A percentile compares a stretch with the other conserved stretches of the same genome.
These are phyloP conservation scores for Iberis amara DNA, from an alignment of 441 rosid genomes.

Conservation along the genomic window DNA sequence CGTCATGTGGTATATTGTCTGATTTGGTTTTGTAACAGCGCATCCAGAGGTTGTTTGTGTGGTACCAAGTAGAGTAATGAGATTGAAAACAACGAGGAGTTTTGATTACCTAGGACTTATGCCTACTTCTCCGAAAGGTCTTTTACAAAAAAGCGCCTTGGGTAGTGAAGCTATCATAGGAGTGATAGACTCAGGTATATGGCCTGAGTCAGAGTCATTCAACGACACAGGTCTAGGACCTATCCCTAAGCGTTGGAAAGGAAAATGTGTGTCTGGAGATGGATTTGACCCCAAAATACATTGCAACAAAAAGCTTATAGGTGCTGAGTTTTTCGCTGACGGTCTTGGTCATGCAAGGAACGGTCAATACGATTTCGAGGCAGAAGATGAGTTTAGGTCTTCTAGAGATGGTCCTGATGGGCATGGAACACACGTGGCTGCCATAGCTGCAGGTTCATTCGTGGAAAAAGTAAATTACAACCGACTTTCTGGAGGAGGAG, in stretches of 20 bases:
- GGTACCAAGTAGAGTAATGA: constrained; percentile 21
- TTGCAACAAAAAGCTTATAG: constrained; percentile 62
- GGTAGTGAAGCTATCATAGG: constrained; percentile 32
- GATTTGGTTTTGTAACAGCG: background rate
- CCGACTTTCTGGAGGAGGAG: constrained; percentile 43
- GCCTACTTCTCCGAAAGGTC: constrained; percentile 24
- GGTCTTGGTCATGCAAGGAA: constrained; percentile 17
- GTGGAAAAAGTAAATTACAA: constrained; percentile 42
- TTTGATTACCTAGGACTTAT: constrained; percentile 24
- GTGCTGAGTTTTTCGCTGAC: constrained; percentile 59
- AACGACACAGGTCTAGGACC: constrained; percentile 58
- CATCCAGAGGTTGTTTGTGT: constrained; percentile 24
- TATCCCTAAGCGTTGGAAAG: constrained; percentile 58
- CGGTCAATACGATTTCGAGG: constrained; percentile 1
- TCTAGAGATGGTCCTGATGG: constrained; percentile 43
- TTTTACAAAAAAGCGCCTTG: constrained; percentile 19
- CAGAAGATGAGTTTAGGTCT: constrained; percentile 21
- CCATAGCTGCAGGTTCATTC: constrained; percentile 53
- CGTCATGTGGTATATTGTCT: too few species aligned
- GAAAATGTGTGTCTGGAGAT: constrained; percentile 55
- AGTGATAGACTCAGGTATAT: constrained; percentile 42
- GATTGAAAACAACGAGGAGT: constrained; percentile 23
- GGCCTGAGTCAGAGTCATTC: constrained; percentile 76
- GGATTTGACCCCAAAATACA: constrained; percentile 46
- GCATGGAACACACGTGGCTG: constrained; percentile 75